Conservation (phyloP, 257 asterid species). For the Jacaranda mimosifolia region DNA sequence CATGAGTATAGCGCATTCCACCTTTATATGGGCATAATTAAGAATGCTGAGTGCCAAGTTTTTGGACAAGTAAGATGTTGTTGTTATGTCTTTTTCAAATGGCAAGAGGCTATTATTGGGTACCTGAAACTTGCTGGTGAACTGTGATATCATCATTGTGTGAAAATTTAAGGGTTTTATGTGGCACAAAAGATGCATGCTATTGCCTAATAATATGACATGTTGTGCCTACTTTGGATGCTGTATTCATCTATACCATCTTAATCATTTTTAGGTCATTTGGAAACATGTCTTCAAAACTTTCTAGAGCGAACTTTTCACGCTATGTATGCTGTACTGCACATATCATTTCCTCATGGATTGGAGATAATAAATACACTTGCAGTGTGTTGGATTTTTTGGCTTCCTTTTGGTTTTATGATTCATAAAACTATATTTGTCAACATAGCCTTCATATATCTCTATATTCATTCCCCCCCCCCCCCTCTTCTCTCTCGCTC, state of each 20-base stretch:
- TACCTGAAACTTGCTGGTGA: neutral
- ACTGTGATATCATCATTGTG: neutral
- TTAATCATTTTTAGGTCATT: neutral
- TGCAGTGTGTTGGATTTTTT: neutral
- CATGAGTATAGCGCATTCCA: neutral
- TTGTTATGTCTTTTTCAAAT: neutral
- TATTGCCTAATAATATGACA: neutral
- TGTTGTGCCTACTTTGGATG: neutral
- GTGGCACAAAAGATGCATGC: neutral
- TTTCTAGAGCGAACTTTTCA: constrained; percentile 11
- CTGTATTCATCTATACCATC: neutral
- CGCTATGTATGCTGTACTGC: neutral
- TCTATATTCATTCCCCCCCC: constrained; percentile 23
- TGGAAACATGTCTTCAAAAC: neutral
- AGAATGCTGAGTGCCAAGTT: neutral
- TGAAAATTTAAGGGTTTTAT: neutral
- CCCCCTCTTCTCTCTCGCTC: no score
- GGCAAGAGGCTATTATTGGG: neutral
- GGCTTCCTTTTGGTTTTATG: neutral
- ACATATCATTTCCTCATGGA: constrained; percentile 1
- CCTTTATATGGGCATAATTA: neutral
- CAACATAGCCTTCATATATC: neutral
- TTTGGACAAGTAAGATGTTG: neutral
- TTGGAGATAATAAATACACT: constrained; percentile 8
- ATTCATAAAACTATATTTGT: constrained; percentile 1